phyloP scores from a whole-genome alignment of 495 filamentous ascomycete genomes.

The Penicillium bialowiezense region DNA sequence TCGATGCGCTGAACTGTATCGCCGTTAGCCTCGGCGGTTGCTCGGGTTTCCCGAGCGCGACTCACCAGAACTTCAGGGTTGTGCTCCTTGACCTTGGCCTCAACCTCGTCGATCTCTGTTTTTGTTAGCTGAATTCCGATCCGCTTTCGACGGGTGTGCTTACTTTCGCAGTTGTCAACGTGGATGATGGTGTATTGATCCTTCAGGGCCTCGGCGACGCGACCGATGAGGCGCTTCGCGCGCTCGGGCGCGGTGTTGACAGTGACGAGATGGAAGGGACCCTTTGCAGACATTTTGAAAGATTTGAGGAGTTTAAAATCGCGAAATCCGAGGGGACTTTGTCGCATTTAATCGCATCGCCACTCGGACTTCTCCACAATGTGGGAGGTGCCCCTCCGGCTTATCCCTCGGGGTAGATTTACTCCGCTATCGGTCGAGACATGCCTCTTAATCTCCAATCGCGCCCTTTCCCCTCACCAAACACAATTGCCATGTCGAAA shows the following conservation, averaged over 20 bases:
- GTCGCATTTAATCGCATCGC: constrained; percentile 5
- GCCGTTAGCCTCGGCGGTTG: constrained; percentile 2
- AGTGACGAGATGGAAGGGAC: constrained; percentile 60
- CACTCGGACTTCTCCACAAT: constrained; percentile 21
- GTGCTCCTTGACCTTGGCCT: constrained; percentile 44
- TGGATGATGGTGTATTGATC: constrained; percentile 59
- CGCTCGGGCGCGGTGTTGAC: constrained; percentile 69
- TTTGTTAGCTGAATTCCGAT: constrained; percentile 4
- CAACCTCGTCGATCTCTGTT: constrained; percentile 51
- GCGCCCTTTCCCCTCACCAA: neutral
- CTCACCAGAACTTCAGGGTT: constrained; percentile 52
- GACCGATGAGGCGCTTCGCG: constrained; percentile 59
- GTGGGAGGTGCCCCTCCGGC: constrained; percentile 15
- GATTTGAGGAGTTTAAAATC: neutral
- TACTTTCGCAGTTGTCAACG: constrained; percentile 56
- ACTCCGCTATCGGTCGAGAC: constrained; percentile 10
- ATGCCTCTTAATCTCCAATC: neutral
- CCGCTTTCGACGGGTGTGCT: constrained; percentile 13
- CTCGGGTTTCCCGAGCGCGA: constrained; percentile 14
- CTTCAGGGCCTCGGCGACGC: constrained; percentile 55
- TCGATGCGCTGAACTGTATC: constrained; percentile 61
- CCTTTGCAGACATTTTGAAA: constrained; percentile 43
- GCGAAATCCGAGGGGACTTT: constrained; percentile 15
- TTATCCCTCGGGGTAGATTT: constrained; percentile 22
- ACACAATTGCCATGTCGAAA: constrained; percentile 30